Conservation (phyloP, 805 yeast species). For the Metahyphopichia silvanorum region DNA sequence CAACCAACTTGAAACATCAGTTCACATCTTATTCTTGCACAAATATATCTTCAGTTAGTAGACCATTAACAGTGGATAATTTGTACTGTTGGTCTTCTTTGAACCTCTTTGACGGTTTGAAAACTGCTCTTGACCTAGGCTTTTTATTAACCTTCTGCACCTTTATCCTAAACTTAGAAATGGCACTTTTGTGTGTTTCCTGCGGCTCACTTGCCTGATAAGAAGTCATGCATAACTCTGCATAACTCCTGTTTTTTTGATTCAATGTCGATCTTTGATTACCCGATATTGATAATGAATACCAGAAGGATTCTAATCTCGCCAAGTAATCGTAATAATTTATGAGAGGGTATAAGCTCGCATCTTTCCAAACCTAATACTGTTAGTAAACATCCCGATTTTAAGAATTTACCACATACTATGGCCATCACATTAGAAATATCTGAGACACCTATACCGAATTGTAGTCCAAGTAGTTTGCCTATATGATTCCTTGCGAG, state of each 20-base stretch:
- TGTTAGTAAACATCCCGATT: slow-evolving; percentile 7
- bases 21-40: too few relatives aligned
- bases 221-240: neutral
- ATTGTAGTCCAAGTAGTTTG: slow-evolving; percentile 6
- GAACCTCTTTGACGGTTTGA: too few relatives aligned
- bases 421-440: slow-evolving; percentile 11
- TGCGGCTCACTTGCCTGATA: neutral
- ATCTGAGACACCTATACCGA: slow-evolving; percentile 4
- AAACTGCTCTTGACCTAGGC: too few relatives aligned
- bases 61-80: neutral
- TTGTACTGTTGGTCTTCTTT: neutral
- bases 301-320: neutral
- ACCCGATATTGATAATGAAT: too few relatives aligned
- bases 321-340: slow-evolving; percentile 13
- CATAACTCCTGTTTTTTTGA: neutral
- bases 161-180: neutral
- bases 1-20: too few relatives aligned
- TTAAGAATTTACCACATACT: slow-evolving; percentile 6
- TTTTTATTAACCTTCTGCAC: neutral
- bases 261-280: neutral
- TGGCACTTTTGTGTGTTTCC: neutral
- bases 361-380: slow-evolving; percentile 15
- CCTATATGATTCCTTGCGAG: slow-evolving; percentile 16
- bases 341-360: slow-evolving; percentile 6
- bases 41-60: neutral